Evolutionary conservation across 371 early-diverging fungal genomes (phyloP), one percentile per base, ranked within the genome.

Genomic region (Mucor velutinosus): DNA sequence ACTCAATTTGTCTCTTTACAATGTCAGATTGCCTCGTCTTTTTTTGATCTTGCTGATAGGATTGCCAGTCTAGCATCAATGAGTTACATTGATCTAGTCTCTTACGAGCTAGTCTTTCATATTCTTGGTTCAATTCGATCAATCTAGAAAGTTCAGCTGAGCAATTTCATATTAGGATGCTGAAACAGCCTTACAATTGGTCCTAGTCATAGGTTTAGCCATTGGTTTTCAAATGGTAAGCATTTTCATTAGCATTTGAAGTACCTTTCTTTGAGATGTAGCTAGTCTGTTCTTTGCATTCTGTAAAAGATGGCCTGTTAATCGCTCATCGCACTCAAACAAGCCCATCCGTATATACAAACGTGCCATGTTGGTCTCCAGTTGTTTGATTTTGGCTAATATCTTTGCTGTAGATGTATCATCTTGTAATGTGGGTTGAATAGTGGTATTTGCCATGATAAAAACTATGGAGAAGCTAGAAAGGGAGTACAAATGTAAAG

Each of bases 1-100:
- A 68, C 12, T 72, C 73, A 14, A 41, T 25, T 43, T 68, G 69
- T 45, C 73, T 35, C 21, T 64, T 64, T n/a, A 58, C 53, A 43
- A 65, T 62, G 11, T 72, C 73, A 35, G 53, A 41, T 12, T 62
- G 65, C 59, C 73, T 39, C 8, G 35, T 19, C 51, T 61, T 35
- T 4, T 32, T 45, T 41, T 64, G 58, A 7, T 65, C 62, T 15
- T 58, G 47, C 55, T 65, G 61, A n/a, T 72, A 65, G 4, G 29
- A 21, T n/a, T 68, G 55, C 73, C 73, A 72, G 25, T 65, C 51
- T 5, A n/a, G 23, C 58, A 51, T 32, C 14, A 72, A 39, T 19
- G 45, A 53, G 14, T 29, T 23, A 8, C 58, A 57, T 43, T 68
- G 69, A 11, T 73, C 63, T 7, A 61, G 53, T 14, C 69, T 66